Evolutionary conservation across 805 yeast species (phyloP).

Genomic region (Clavispora fructus): DNA sequence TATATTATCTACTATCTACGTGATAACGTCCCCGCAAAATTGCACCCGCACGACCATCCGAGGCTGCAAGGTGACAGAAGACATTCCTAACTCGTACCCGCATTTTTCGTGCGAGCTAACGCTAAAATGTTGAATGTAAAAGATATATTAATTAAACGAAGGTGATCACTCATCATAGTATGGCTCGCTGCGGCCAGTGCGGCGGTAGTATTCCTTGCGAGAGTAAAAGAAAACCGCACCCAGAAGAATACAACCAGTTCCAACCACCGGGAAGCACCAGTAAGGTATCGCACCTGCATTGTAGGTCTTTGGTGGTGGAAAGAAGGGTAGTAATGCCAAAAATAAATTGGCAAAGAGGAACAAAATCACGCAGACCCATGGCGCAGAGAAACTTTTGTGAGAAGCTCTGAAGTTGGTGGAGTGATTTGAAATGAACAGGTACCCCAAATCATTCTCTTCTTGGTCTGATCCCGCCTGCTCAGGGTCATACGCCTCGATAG

Average conservation of each 20-base stretch:
- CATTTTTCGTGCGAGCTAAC: no score
- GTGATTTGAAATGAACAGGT: slow-evolving; percentile 8
- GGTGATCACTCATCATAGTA: slow-evolving; percentile 14
- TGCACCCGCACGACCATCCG: background rate
- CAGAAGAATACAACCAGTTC: slow-evolving; percentile 37
- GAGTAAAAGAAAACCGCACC: slow-evolving; percentile 33
- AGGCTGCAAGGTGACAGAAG: background rate
- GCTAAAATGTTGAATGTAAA: no score
- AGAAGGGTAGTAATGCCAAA: slow-evolving; percentile 51
- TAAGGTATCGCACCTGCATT: slow-evolving; percentile 39
- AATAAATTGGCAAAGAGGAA: slow-evolving; percentile 45
- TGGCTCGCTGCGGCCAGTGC: slow-evolving; percentile 7
- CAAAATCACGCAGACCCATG: slow-evolving; percentile 25
- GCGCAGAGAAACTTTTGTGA: slow-evolving; percentile 20
- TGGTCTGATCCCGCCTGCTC: slow-evolving; percentile 5
- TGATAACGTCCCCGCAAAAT: background rate
- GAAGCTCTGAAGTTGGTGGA: background rate
- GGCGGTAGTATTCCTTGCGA: slow-evolving; percentile 7
- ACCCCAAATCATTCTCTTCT: slow-evolving; percentile 14
- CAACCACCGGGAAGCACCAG: slow-evolving; percentile 54
- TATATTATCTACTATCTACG: background rate
- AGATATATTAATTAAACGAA: background rate
- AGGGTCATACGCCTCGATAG: slow-evolving; percentile 3
- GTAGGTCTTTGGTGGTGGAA: slow-evolving; percentile 44
- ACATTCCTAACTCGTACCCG: background rate